Base-by-base conservation (phyloP, 352 stramenopile genomes). In the Pythium phragmitis region DNA sequence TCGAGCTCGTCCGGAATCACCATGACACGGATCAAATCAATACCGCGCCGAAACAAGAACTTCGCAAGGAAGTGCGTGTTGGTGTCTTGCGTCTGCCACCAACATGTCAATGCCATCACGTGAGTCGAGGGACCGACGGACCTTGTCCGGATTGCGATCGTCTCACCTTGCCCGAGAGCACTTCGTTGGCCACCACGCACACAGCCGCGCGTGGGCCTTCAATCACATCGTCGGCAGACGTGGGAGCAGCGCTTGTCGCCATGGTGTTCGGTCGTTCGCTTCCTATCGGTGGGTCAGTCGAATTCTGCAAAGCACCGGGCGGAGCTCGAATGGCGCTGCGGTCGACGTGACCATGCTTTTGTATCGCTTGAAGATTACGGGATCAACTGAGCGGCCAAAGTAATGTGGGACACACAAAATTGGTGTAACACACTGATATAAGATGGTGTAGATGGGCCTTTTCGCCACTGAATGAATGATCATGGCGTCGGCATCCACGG, bases 141-240 rank as follows among this genome's bases (percentile, higher is more conserved):
- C 6, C 45, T 30, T 3, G 7, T 30, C 17, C 5, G 8, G 45
- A 43, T 50, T n/a, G 45, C 45, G 41, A 9, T n/a, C 45, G 16
- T 13, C 45, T 26, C 51, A 92, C 87, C 74, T 96, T 96, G 37
- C 85, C 87, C 13, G 80, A 89, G 17, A 96, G 73, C 19, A 96
- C 83, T 82, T 96, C 87, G 59, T 94, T 92, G 45, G 67, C 87
- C 42, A 96, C 88, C 37, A 96, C 82, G 42, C 85, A 96, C 46
- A 94, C 54, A 1, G 87, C 87, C 14, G 85, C 87, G 30, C 80
- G 72, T 6, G 85, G 87, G 30, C 55, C 63, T 16, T 28, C 54
- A 21, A 57, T 36, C 28, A 50, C 37, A 14, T 16, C 21, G 7
- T 45, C 50, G 7, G 21, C 61, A 45, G 45, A 41, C 34, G 26